Conservation (phyloP, 495 filamentous ascomycete species). For the Aspergillus olivimuriae region DNA sequence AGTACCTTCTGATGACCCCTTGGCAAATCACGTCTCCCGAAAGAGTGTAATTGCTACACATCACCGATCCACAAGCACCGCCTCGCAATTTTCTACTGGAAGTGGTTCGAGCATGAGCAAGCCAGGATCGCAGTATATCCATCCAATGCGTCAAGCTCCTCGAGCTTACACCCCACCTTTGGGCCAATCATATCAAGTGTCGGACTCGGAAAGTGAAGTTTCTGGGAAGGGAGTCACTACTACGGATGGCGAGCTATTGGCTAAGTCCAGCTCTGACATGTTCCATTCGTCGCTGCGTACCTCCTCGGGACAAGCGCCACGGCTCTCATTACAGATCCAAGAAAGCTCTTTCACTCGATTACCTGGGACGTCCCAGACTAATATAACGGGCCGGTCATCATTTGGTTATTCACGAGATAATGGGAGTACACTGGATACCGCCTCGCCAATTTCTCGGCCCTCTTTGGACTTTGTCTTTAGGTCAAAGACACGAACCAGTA, state of each 20-base stretch:
- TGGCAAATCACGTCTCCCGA: constrained; percentile 18
- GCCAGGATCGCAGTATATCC: constrained; percentile 47
- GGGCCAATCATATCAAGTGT: constrained; percentile 45
- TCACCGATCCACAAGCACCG: constrained; percentile 49
- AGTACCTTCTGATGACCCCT: constrained; percentile 23
- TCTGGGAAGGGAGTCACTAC: constrained; percentile 27
- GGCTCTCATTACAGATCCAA: constrained; percentile 41
- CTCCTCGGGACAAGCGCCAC: constrained; percentile 28
- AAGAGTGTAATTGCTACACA: constrained; percentile 38
- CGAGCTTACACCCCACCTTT: constrained; percentile 50
- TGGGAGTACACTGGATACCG: constrained; percentile 34
- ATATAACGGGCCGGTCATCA: constrained; percentile 45
- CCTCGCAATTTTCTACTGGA: constrained; percentile 47
- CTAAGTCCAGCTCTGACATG: constrained; percentile 17
- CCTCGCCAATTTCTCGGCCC: constrained; percentile 45
- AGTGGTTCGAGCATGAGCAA: constrained; percentile 43
- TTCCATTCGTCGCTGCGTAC: constrained; percentile 24
- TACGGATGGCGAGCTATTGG: constrained; percentile 17
- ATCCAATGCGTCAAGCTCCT: constrained; percentile 55
- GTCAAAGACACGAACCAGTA: constrained; percentile 38
- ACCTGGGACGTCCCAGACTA: constrained; percentile 46
- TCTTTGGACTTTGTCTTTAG: constrained; percentile 54
- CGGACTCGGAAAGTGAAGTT: constrained; percentile 41
- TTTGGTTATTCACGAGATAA: constrained; percentile 43
- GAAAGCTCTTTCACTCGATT: constrained; percentile 42